Evolutionary conservation across 2,329 filamentous ascomycete species (phyloP).

Genomic region (Fusarium tricinctum): DNA sequence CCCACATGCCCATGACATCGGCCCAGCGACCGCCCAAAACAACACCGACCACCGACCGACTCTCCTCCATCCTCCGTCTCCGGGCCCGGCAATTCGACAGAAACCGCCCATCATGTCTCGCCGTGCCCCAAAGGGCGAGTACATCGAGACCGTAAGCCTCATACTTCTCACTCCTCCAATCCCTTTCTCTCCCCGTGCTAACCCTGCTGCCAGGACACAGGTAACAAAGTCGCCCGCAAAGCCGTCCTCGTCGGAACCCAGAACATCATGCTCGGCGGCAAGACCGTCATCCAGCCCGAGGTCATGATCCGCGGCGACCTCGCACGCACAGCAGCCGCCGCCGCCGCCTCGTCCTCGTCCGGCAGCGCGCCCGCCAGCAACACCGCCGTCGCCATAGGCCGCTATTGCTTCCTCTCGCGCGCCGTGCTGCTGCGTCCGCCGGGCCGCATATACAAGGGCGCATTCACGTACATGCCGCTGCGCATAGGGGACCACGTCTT

Average conservation of each 20-base stretch:
- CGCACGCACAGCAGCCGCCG: constrained; percentile 60
- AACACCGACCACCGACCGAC: constrained; percentile 32
- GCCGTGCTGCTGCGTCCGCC: constrained; percentile 86
- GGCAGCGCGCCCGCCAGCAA: constrained; percentile 63
- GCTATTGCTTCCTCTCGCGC: constrained; percentile 89
- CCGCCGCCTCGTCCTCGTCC: constrained; percentile 60
- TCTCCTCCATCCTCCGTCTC: constrained; percentile 24
- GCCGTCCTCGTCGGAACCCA: constrained; percentile 93
- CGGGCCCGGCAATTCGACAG: constrained; percentile 12
- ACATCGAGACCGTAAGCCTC: constrained; percentile 87
- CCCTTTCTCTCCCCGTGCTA: constrained; percentile 1
- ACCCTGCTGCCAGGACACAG: constrained; percentile 79
- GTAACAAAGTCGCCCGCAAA: constrained; percentile 97
- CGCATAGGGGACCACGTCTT: constrained; percentile 96
- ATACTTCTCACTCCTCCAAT: background rate
- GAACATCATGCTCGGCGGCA: constrained; percentile 97
- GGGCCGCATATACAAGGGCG: constrained; percentile 82
- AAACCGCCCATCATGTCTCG: constrained; percentile 72
- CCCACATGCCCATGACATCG: constrained; percentile 39
- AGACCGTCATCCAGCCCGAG: constrained; percentile 95
- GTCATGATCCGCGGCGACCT: constrained; percentile 95
- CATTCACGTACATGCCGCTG: constrained; percentile 86
- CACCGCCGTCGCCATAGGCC: constrained; percentile 86
- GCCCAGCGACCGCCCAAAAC: constrained; percentile 26
- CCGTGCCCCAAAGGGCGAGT: constrained; percentile 87